A percentile compares a stretch with the other conserved stretches of the same genome.
phyloP scores from a whole-genome alignment of 1,284 basidiomycete species.

The Boletus semigastroideus region DNA sequence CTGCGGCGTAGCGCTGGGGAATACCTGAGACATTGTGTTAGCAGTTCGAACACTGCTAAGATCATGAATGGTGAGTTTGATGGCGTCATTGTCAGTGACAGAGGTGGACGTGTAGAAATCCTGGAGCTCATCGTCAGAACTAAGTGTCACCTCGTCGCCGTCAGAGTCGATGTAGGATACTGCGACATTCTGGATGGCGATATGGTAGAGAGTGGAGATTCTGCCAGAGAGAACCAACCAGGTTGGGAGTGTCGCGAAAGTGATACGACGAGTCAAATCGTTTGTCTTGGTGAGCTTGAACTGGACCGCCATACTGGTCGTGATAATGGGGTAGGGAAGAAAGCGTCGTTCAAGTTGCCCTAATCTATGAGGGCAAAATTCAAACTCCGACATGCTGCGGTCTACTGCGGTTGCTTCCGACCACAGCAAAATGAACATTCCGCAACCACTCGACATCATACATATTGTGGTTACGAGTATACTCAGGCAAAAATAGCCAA shows the following conservation, averaged over 20 bases:
- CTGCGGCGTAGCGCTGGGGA: conserved; percentile 40
- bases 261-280: conserved; percentile 56
- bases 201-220: conserved; percentile 54
- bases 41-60: conserved; percentile 42
- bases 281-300: conserved; percentile 57
- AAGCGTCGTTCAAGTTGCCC: neutral
- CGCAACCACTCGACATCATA: neutral
- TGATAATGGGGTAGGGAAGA: conserved; percentile 12
- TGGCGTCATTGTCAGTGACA: conserved; percentile 19
- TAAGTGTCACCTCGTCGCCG: conserved; percentile 70
- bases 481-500: conserved; percentile 66
- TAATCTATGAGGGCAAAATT: conserved; percentile 30
- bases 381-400: conserved; percentile 45
- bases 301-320: conserved; percentile 41
- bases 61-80: conserved; percentile 67
- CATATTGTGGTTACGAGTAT: neutral
- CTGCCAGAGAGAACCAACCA: conserved; percentile 58
- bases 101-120: conserved; percentile 27
- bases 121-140: conserved; percentile 64
- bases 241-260: conserved; percentile 48
- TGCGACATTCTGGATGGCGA: conserved; percentile 55
- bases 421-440: conserved; percentile 1
- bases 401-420: neutral
- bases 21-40: conserved; percentile 27
- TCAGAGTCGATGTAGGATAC: conserved; percentile 70